Percentiles rank a stretch among this genome's conserved stretches.
Conservation (phyloP, 225 moss, liverwort and hornwort species). For the Pleurozium schreberi region DNA sequence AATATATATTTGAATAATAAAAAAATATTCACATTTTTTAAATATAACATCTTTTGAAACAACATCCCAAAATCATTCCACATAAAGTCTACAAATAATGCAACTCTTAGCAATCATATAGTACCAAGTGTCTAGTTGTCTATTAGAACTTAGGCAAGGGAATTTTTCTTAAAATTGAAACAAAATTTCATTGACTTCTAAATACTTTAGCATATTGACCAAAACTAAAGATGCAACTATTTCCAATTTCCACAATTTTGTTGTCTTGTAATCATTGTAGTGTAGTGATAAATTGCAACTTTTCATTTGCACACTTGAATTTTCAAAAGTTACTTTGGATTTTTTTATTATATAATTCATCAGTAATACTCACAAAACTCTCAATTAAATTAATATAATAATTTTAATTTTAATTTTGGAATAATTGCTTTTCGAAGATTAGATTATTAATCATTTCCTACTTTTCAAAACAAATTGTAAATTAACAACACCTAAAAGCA, state of each 20-base stretch:
- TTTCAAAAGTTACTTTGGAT: not conserved
- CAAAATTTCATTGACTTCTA: not conserved
- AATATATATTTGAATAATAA: accelerated
- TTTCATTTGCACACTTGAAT: not conserved
- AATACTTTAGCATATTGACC: not conserved
- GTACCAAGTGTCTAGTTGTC: not conserved
- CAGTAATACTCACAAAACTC: not conserved
- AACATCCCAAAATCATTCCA: accelerated
- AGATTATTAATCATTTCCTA: not conserved
- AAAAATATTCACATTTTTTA: not conserved
- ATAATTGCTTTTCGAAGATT: not conserved
- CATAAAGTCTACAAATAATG: not conserved
- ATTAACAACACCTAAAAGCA: too few relatives aligned
- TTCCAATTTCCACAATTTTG: not conserved
- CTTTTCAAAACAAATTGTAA: not conserved
- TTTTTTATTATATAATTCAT: not conserved
- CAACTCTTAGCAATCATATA: accelerated
- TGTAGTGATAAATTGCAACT: not conserved
- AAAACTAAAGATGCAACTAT: not conserved
- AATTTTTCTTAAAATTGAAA: not conserved
- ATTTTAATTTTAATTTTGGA: not conserved
- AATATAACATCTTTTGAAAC: not conserved
- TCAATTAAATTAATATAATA: not conserved
- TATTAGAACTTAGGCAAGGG: not conserved
- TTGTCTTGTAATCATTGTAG: not conserved